Percentiles rank a stretch among this genome's conserved stretches.
These are phyloP conservation scores for Amphirosellinia nigrospora DNA, from an alignment of 495 filamentous ascomycete genomes.

Conservation along the genomic window DNA sequence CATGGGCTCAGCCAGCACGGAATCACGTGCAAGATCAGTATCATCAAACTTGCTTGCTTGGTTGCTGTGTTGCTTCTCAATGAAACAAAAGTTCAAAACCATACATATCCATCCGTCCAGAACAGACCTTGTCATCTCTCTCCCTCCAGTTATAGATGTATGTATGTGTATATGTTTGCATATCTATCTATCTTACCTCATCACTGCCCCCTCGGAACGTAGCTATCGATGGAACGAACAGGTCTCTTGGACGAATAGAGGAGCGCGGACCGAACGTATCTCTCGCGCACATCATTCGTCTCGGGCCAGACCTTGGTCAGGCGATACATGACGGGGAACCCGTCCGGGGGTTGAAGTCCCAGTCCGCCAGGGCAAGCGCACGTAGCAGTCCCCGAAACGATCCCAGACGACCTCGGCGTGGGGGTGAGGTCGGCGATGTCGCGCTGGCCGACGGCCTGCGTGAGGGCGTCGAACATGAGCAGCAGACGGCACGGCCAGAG, in stretches of 20 bases:
- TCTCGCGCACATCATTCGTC: slow-evolving; percentile 25
- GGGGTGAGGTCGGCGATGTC: slow-evolving; percentile 26
- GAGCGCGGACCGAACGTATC: slow-evolving; percentile 31
- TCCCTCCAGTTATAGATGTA: no score
- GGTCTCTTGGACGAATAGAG: slow-evolving; percentile 31
- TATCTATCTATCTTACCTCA: not conserved
- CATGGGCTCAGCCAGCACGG: not conserved
- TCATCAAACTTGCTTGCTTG: slow-evolving; percentile 7
- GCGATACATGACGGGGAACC: slow-evolving; percentile 4
- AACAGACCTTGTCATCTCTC: not conserved
- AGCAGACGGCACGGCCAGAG: slow-evolving; percentile 1
- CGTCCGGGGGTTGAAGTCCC: not conserved
- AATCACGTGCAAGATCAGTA: not conserved
- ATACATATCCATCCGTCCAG: not conserved
- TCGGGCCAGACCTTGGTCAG: slow-evolving; percentile 35
- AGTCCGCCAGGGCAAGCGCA: slow-evolving; percentile 23
- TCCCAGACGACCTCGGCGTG: slow-evolving; percentile 30
- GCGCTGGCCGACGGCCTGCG: slow-evolving; percentile 21
- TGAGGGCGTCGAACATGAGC: slow-evolving; percentile 33
- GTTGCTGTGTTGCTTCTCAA: not conserved
- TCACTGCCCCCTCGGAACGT: not conserved
- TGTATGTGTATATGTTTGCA: no score
- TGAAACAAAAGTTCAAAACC: not conserved
- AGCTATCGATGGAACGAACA: not conserved
- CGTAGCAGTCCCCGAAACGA: slow-evolving; percentile 36